Percentiles rank a stretch among this genome's conserved stretches.
These are phyloP conservation scores for Blastomyces silverae DNA, from an alignment of 2,329 filamentous ascomycete genomes.

Conservation along the genomic window DNA sequence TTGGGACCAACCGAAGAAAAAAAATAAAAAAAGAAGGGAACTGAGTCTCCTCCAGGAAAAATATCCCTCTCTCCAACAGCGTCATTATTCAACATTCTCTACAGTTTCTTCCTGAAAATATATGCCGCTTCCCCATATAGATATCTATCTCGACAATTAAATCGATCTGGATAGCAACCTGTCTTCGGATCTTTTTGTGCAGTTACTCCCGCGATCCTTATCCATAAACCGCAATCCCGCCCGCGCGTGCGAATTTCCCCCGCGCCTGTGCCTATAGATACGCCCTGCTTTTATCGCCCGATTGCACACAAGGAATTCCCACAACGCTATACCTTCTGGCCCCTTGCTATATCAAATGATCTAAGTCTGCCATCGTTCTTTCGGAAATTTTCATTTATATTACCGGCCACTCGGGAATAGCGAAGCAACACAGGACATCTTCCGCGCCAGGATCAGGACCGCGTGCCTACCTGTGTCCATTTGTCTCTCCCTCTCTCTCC, in stretches of 20 bases:
- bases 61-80: neutral
- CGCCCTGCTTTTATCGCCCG: neutral
- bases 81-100: neutral
- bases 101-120: neutral
- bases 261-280: neutral
- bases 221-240: neutral
- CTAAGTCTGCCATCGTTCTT: neutral
- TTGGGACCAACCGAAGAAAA: neutral
- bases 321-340: neutral
- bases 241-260: neutral
- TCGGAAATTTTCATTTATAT: neutral
- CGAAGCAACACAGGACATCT: too few relatives aligned
- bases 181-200: neutral
- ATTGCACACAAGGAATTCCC: neutral
- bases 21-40: neutral
- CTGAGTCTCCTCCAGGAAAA: neutral
- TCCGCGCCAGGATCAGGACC: neutral
- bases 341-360: neutral
- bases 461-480: neutral
- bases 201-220: neutral
- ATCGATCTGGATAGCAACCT: neutral
- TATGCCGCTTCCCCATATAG: neutral
- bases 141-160: neutral
- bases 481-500: neutral
- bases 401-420: neutral